These are phyloP conservation scores for Entomortierella parvispora DNA, from an alignment of 192 early-diverging fungal genomes.

Conservation along the genomic window DNA sequence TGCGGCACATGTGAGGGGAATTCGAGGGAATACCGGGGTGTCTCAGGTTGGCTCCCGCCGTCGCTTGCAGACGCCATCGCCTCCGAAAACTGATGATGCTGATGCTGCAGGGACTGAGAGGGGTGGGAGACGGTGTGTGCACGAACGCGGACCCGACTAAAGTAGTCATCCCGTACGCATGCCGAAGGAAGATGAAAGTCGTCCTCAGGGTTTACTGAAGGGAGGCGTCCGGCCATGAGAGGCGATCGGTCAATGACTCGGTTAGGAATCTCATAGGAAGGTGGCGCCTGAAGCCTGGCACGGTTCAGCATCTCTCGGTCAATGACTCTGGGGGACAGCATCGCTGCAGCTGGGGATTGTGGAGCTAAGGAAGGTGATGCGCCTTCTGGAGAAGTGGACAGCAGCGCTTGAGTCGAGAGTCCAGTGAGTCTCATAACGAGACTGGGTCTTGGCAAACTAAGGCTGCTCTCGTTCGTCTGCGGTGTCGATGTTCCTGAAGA, in stretches of 20 bases:
- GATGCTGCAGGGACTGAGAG: neutral
- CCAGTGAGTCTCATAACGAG: no score
- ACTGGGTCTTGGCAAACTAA: no score
- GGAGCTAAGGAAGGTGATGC: neutral
- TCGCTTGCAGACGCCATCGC: neutral
- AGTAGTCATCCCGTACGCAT: constrained; percentile 21
- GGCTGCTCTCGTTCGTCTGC: no score
- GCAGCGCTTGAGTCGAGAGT: neutral
- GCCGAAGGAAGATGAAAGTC: neutral
- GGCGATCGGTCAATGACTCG: constrained; percentile 29
- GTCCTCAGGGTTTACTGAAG: neutral
- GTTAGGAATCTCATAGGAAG: constrained; percentile 43
- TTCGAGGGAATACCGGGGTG: constrained; percentile 48
- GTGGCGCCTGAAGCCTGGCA: constrained; percentile 24
- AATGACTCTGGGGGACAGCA: constrained; percentile 1
- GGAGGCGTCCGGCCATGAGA: neutral
- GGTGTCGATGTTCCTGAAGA: no score
- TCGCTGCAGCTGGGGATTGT: neutral
- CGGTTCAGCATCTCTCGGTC: constrained; percentile 23
- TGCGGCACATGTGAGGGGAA: constrained; percentile 45
- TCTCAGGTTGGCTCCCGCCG: neutral
- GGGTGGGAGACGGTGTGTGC: constrained; percentile 40
- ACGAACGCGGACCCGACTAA: constrained; percentile 12
- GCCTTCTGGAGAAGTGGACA: neutral
- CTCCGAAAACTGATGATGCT: neutral